Percentiles rank a stretch among this genome's conserved stretches.
These are phyloP conservation scores for Nepenthes gracilis DNA, from an alignment of 148 eudicot species.

Conservation along the genomic window DNA sequence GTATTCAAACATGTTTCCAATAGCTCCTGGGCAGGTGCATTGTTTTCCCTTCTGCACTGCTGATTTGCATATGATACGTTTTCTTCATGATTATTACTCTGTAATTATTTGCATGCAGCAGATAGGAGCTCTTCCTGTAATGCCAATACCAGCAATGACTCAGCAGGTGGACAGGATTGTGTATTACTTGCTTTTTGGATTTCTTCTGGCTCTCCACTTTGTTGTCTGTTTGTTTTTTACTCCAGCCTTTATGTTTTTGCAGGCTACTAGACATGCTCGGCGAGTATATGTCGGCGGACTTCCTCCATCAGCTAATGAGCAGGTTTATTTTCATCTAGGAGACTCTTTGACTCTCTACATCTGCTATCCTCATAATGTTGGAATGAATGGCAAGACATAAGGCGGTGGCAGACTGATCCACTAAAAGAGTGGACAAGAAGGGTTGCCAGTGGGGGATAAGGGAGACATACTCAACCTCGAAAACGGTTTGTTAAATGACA, in stretches of 20 bases:
- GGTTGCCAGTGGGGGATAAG: too few relatives aligned
- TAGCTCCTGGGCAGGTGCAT: constrained; percentile 58
- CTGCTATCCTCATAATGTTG: too few relatives aligned
- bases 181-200: not conserved
- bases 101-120: constrained; percentile 18
- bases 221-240: constrained; percentile 5
- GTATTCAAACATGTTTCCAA: constrained; percentile 73
- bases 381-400: too few relatives aligned
- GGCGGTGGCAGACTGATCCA: too few relatives aligned
- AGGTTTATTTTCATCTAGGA: constrained; percentile 15
- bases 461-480: too few relatives aligned
- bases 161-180: constrained; percentile 57
- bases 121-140: constrained; percentile 74
- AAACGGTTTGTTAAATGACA: too few relatives aligned
- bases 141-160: constrained; percentile 98
- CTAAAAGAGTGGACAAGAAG: too few relatives aligned
- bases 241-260: constrained; percentile 4
- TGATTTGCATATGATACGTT: not conserved
- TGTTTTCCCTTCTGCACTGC: not conserved
- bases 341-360: not conserved
- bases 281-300: constrained; percentile 48
- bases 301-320: constrained; percentile 45
- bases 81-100: not conserved
- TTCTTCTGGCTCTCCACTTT: not conserved
- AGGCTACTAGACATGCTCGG: constrained; percentile 52